A percentile compares a stretch with the other conserved stretches of the same genome.
phyloP scores from a whole-genome alignment of 148 eudicot species.

The Chenopodium formosanum region DNA sequence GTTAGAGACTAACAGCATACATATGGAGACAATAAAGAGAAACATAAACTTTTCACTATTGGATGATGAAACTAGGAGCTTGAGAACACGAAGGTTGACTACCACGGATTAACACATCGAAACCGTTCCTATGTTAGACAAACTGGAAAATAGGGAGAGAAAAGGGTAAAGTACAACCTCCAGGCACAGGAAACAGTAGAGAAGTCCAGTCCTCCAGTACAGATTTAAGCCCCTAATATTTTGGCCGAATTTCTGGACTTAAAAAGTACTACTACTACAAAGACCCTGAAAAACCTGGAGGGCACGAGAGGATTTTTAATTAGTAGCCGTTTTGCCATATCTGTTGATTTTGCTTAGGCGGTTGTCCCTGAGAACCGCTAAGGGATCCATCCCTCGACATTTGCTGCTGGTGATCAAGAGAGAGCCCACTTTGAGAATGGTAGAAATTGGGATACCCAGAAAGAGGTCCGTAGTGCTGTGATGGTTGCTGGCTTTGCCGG shows the following conservation, averaged over 20 bases:
- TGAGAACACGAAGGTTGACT: conserved; percentile 16
- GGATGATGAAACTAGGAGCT: conserved; percentile 17
- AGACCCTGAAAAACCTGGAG: conserved; percentile 46
- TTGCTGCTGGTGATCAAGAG: conserved; percentile 74
- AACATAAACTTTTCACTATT: conserved; percentile 25
- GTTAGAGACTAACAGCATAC: neutral
- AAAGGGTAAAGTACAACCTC: conserved; percentile 33
- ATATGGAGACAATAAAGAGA: neutral
- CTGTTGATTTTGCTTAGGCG: conserved; percentile 69
- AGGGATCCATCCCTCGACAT: conserved; percentile 70
- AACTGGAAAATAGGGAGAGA: conserved; percentile 28
- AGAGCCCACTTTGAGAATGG: conserved; percentile 64
- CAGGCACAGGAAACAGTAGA: conserved; percentile 54
- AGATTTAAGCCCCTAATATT: conserved; percentile 10
- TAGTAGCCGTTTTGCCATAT: conserved; percentile 82
- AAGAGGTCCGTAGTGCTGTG: conserved; percentile 55
- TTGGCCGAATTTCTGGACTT: conserved; percentile 23
- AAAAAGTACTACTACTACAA: conserved; percentile 23
- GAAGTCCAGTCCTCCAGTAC: conserved; percentile 21
- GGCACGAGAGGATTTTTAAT: conserved; percentile 22
- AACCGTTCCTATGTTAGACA: conserved; percentile 54
- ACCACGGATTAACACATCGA: conserved; percentile 39
- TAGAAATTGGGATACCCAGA: conserved; percentile 70
- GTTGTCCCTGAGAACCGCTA: conserved; percentile 64
- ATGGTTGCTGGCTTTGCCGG: conserved; percentile 66